phyloP scores from a whole-genome alignment of 202 grass and related monocot genomes.

The Eragrostis tef region DNA sequence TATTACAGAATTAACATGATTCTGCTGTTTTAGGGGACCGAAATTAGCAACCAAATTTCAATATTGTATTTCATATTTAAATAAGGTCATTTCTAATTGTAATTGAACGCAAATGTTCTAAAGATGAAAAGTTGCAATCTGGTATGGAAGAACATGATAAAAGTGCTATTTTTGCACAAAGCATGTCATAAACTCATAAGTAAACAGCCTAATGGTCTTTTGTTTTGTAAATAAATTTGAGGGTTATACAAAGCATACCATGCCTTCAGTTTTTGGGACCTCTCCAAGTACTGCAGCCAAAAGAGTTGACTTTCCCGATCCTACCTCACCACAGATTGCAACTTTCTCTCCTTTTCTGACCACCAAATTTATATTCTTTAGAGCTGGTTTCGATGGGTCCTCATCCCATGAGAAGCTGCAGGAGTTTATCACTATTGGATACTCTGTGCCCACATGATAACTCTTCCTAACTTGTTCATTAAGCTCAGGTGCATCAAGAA shows the following conservation, averaged over 20 bases:
- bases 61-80: not conserved
- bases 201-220: not conserved
- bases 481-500: constrained; percentile 84
- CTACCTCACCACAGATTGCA: constrained; percentile 95
- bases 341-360: constrained; percentile 76
- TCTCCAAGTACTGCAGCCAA: constrained; percentile 84
- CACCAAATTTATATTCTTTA: constrained; percentile 77
- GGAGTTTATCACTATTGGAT: constrained; percentile 56
- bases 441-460: constrained; percentile 30
- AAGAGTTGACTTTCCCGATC: constrained; percentile 92
- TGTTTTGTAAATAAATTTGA: constrained; percentile 9
- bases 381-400: constrained; percentile 57
- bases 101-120: not conserved
- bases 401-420: constrained; percentile 92
- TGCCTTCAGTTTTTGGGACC: constrained; percentile 65
- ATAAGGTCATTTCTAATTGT: constrained; percentile 1
- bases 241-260: constrained; percentile 54
- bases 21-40: constrained; percentile 2
- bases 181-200: constrained; percentile 3
- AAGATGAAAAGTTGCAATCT: constrained; percentile 5
- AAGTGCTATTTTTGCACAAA: not conserved
- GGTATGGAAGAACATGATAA: not conserved
- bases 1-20: not conserved
- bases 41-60: constrained; percentile 12
- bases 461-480: constrained; percentile 53